Evolutionary conservation across 177 flowering plant species (phyloP), one percentile per base, ranked within the genome.

Genomic region (Tripterygium wilfordii): DNA sequence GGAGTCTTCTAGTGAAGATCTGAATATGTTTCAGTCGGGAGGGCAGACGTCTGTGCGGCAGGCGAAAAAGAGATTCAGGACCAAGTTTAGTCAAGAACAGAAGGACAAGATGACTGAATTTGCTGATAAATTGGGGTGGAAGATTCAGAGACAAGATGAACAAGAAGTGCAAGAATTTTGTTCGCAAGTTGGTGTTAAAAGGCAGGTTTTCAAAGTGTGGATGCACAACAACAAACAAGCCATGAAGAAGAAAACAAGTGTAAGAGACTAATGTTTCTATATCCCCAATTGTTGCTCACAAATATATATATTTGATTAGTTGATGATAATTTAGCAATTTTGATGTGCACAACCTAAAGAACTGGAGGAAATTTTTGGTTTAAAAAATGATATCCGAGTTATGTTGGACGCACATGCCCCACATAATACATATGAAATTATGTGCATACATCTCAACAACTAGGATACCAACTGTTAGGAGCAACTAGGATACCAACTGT

Each of bases 191-290:
- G 81, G 82, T 13, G 74, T 84, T 5, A 74, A 62, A 54, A 71
- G 82, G 36, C 64, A 74, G 35, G 88, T 75, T 39, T 75, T 84
- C 45, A 81, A 77, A 58, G 92, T 84, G 2, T 84, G 92, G 92
- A 81, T 84, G 88, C 92, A 84, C 58, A 84, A 84, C 59, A 80
- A 74, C 62, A 81, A 81, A 56, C 77, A 76, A 54, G 62, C 74
- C 45, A 66, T 66, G 64, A 82, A 71, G 71, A 77, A 64, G 69
- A 74, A n/a, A 64, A 49, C 62, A 62, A 30, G 29, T 31, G 46
- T 67, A 59, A 62, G 58, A 24, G 36, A 31, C 18, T 17, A 23
- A 29, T 48, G n/a, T 13, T 13, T 33, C 30, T 15, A 33, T 14
- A 10, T 8, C 14, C 8, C 9, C 37, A 5, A 14, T 33, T 12